Conservation (phyloP, 805 yeast genomes). For the Kodamaea hsintzibuensis region DNA sequence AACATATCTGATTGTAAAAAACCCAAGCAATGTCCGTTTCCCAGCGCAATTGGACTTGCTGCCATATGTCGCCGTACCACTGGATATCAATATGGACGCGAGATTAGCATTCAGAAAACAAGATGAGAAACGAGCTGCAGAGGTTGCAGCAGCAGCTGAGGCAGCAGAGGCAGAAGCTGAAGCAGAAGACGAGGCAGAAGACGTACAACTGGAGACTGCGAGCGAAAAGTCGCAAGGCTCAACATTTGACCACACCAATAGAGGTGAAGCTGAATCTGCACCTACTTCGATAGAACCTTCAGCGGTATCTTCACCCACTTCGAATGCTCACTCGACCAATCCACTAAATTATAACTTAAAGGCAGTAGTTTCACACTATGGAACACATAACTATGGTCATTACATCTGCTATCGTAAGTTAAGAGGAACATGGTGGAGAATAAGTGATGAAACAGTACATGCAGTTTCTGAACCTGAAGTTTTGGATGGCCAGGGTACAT, state of each 20-base stretch:
- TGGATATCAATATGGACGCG: slow-evolving; percentile 78
- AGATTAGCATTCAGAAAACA: slow-evolving; percentile 69
- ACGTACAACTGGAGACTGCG: slow-evolving; percentile 4
- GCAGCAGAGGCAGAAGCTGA: neutral
- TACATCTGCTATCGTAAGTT: slow-evolving; percentile 82
- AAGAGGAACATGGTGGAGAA: slow-evolving; percentile 93
- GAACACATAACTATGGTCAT: slow-evolving; percentile 97
- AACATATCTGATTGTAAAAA: slow-evolving; percentile 81
- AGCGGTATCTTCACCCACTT: neutral
- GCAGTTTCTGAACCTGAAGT: slow-evolving; percentile 82
- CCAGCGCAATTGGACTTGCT: slow-evolving; percentile 68
- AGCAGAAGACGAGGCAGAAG: slow-evolving; percentile 7
- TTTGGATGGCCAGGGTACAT: slow-evolving; percentile 78
- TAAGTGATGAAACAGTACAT: slow-evolving; percentile 86
- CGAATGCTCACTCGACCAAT: slow-evolving; percentile 11
- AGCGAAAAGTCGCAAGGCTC: neutral
- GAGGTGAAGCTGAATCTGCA: slow-evolving; percentile 10
- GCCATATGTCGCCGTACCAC: slow-evolving; percentile 67
- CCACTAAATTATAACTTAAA: slow-evolving; percentile 68
- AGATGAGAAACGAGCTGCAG: slow-evolving; percentile 33
- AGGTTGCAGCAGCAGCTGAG: neutral
- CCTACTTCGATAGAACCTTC: neutral
- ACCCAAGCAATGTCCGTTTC: slow-evolving; percentile 78
- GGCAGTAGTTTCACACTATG: slow-evolving; percentile 89
- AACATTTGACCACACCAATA: slow-evolving; percentile 7